Conservation (phyloP, 2,329 filamentous ascomycete species). For the Clarireedia hainanense region DNA sequence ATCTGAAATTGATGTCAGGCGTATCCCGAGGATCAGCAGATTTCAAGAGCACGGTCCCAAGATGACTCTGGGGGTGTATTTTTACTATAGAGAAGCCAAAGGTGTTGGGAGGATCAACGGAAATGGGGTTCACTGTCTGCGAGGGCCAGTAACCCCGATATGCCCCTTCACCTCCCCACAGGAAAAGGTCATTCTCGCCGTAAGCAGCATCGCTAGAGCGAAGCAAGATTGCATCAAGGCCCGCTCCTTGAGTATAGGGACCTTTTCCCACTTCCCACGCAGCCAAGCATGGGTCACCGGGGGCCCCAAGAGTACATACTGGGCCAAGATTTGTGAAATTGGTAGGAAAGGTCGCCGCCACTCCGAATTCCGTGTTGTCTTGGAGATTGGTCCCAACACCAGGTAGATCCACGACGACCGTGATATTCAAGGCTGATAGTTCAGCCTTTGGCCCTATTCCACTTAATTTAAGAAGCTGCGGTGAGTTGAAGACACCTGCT, state of each 20-base stretch:
- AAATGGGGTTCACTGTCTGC: neutral
- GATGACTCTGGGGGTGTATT: conserved; percentile 41
- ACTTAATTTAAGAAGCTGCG: conserved; percentile 39
- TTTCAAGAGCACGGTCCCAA: conserved; percentile 52
- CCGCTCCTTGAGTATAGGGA: conserved; percentile 42
- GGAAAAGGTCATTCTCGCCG: conserved; percentile 12
- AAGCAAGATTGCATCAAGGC: conserved; percentile 9
- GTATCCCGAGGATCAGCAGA: conserved; percentile 55
- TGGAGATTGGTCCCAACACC: conserved; percentile 57
- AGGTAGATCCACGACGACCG: conserved; percentile 46
- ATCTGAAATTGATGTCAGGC: conserved; percentile 56
- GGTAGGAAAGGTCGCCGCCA: neutral
- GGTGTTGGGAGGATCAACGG: conserved; percentile 18
- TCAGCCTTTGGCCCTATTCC: conserved; percentile 35
- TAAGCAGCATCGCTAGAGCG: conserved; percentile 18
- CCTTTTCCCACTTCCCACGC: conserved; percentile 32
- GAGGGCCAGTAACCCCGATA: neutral
- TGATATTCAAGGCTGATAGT: conserved; percentile 37
- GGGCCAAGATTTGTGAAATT: neutral
- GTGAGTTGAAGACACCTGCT: conserved; percentile 38
- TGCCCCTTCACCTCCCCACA: neutral
- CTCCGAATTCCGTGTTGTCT: conserved; percentile 37
- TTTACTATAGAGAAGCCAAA: conserved; percentile 36
- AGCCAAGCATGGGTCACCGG: conserved; percentile 8
- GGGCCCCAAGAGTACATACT: conserved; percentile 26